Evolutionary conservation across 2,329 filamentous ascomycete genomes (phyloP).

Genomic region (Cordyceps farinosa): DNA sequence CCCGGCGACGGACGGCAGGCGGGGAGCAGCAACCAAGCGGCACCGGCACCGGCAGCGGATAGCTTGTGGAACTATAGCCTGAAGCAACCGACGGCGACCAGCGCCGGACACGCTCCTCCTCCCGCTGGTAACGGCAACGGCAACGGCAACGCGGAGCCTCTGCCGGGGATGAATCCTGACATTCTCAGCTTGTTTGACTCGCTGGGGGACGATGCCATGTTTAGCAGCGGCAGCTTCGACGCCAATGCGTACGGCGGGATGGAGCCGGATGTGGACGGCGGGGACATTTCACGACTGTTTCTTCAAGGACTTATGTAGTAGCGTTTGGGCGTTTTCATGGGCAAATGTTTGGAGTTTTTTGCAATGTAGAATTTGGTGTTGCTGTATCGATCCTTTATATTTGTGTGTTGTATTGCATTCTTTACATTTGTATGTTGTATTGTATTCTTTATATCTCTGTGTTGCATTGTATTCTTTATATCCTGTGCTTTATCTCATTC

Average conservation of each 20-base stretch:
- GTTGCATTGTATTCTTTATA: too few species aligned
- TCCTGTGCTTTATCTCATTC: too few species aligned
- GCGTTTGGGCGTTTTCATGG: not conserved
- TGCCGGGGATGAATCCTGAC: slow-evolving; percentile 32
- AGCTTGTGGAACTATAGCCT: not conserved
- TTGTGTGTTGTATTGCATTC: not conserved
- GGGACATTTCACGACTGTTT: slow-evolving; percentile 29
- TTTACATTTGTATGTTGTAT: too few species aligned
- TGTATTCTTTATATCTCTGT: too few species aligned
- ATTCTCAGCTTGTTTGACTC: slow-evolving; percentile 35
- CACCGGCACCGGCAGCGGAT: not conserved
- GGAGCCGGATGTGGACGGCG: slow-evolving; percentile 21
- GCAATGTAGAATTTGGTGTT: not conserved
- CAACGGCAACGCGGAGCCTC: not conserved
- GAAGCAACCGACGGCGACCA: not conserved
- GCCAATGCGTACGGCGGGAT: slow-evolving; percentile 19
- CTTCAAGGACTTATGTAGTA: slow-evolving; percentile 14
- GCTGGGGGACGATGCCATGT: slow-evolving; percentile 30
- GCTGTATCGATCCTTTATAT: not conserved
- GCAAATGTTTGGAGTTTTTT: too few species aligned
- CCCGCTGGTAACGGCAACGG: not conserved
- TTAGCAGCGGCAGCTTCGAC: slow-evolving; percentile 20
- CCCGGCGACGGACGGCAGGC: not conserved
- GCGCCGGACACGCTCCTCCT: not conserved
- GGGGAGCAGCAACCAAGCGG: not conserved